Conservation (phyloP, 257 asterid genomes). For the Solanum chmielewskii region DNA sequence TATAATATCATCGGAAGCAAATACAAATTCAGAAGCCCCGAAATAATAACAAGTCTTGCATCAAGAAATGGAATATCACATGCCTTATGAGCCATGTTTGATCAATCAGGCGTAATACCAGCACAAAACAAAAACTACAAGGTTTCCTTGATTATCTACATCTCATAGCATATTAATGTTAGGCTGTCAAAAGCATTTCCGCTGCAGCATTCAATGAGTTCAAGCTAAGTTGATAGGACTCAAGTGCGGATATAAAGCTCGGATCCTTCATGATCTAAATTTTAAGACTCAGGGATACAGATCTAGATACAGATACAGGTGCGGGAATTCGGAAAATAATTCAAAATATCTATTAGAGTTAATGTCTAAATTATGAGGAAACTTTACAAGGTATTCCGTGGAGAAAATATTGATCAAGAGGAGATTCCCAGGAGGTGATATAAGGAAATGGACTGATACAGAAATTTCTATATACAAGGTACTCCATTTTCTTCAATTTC, state of each 20-base stretch:
- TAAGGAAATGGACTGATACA: not conserved
- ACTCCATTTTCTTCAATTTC: not conserved
- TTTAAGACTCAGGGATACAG: not conserved
- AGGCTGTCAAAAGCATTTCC: not conserved
- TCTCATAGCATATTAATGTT: not conserved
- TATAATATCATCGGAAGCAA: not conserved
- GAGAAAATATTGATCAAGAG: not conserved
- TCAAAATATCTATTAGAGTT: not conserved
- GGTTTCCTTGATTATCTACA: not conserved
- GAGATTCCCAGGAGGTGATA: not conserved
- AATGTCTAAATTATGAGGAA: not conserved
- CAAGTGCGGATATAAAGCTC: not conserved
- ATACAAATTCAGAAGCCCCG: not conserved
- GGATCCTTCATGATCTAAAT: not conserved
- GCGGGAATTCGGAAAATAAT: not conserved
- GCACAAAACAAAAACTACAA: not conserved
- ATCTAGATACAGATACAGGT: not conserved
- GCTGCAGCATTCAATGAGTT: not conserved
- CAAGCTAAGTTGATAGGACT: not conserved
- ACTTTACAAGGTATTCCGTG: not conserved
- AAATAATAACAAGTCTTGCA: not conserved
- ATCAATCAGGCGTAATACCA: not conserved
- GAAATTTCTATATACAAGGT: not conserved
- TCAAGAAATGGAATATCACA: not conserved
- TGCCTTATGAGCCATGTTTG: not conserved